Percentiles rank a stretch among this genome's conserved stretches.
Evolutionary conservation across 305 asterid species (phyloP).

Genomic region (Rubia balearica): DNA sequence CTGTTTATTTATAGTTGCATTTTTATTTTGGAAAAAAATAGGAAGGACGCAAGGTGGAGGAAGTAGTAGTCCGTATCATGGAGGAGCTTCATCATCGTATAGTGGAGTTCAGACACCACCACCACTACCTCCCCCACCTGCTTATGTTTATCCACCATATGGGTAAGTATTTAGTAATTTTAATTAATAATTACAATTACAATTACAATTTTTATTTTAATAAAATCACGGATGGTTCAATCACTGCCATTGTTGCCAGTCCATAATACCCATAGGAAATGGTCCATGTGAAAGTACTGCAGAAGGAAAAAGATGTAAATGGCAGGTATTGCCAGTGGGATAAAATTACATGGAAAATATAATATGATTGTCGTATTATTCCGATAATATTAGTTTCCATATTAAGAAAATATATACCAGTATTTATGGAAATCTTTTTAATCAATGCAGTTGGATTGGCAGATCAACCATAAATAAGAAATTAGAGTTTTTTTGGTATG

Average conservation of each 20-base stretch:
- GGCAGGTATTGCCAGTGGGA: slow-evolving; percentile 46
- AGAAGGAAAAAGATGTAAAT: slow-evolving; percentile 31
- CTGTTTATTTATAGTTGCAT: no score
- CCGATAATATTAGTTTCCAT: background rate
- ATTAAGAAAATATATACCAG: no score
- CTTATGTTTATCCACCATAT: slow-evolving; percentile 75
- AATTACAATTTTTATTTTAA: background rate
- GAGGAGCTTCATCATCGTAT: slow-evolving; percentile 42
- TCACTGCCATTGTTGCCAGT: slow-evolving; percentile 24
- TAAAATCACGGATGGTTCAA: background rate
- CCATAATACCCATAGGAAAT: slow-evolving; percentile 24
- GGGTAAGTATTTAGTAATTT: slow-evolving; percentile 48
- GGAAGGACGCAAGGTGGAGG: slow-evolving; percentile 54
- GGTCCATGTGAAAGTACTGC: slow-evolving; percentile 44
- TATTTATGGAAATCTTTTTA: slow-evolving; percentile 5
- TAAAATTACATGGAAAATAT: slow-evolving; percentile 16
- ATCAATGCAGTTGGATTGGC: slow-evolving; percentile 50
- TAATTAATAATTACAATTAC: background rate
- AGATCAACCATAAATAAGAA: slow-evolving; percentile 43
- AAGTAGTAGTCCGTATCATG: slow-evolving; percentile 37
- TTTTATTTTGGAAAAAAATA: slow-evolving; percentile 3
- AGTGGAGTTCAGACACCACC: slow-evolving; percentile 34
- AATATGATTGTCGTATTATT: slow-evolving; percentile 21
- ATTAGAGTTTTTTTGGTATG: slow-evolving; percentile 19
- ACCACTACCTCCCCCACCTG: slow-evolving; percentile 42